Evolutionary conservation across 768 basidiomycete species (phyloP).

Genomic region (Suillus americanus): DNA sequence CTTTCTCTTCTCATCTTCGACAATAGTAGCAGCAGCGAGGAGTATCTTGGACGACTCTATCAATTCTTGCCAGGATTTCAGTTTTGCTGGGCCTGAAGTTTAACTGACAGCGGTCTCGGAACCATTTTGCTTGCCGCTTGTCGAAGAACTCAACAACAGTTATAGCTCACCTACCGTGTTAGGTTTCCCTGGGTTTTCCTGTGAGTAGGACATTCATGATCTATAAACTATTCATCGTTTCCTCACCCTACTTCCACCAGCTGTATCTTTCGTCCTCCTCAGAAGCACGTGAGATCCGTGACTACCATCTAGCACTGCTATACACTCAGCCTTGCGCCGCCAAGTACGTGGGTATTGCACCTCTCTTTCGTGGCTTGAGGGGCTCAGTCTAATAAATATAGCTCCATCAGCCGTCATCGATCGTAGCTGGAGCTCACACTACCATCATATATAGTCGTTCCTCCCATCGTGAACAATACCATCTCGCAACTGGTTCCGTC

Average conservation of each 20-base stretch:
- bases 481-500: neutral
- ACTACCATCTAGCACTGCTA: neutral
- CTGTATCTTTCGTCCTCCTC: neutral
- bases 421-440: neutral
- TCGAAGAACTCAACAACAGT: neutral
- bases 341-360: neutral
- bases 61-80: neutral
- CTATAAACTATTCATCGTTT: too few species aligned
- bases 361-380: neutral
- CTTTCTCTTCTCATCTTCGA: neutral
- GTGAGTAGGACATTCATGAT: neutral
- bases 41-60: neutral
- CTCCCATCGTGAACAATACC: neutral
- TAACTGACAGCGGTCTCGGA: neutral
- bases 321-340: neutral
- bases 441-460: slow-evolving; percentile 1
- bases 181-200: neutral
- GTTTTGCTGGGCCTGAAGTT: neutral
- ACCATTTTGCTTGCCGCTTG: neutral
- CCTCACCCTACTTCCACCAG: neutral
- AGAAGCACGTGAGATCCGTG: neutral
- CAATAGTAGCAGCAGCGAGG: neutral
- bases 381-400: neutral
- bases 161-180: neutral
- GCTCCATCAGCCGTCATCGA: neutral